These are phyloP conservation scores for Uncinocarpus reesii DNA, from an alignment of 2,329 filamentous ascomycete species.

Conservation along the genomic window DNA sequence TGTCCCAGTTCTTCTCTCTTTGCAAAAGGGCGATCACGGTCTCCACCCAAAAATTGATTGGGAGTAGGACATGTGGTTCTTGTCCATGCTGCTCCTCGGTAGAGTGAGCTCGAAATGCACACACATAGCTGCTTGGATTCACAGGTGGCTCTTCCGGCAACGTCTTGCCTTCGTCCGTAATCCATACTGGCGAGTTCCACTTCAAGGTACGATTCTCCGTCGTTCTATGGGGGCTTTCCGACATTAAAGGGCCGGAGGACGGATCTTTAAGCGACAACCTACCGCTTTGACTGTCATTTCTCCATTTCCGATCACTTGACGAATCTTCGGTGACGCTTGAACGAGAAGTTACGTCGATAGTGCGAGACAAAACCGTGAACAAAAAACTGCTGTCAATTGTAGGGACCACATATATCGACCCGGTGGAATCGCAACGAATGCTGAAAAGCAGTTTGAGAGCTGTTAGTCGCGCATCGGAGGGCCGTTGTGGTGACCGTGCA, in stretches of 20 bases:
- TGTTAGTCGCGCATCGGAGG: conserved; percentile 59
- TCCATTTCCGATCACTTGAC: conserved; percentile 28
- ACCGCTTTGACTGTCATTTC: conserved; percentile 27
- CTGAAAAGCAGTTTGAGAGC: conserved; percentile 72
- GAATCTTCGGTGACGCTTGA: conserved; percentile 36
- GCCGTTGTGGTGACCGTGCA: conserved; percentile 49
- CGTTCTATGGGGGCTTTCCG: conserved; percentile 27
- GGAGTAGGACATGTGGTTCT: conserved; percentile 40
- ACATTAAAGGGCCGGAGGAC: conserved; percentile 23
- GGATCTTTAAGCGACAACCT: conserved; percentile 28
- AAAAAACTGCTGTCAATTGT: conserved; percentile 63
- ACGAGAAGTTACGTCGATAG: conserved; percentile 42
- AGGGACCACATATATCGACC: conserved; percentile 61
- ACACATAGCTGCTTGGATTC: conserved; percentile 42
- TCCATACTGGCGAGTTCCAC: conserved; percentile 44
- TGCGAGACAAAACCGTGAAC: conserved; percentile 60
- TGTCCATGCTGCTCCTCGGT: conserved; percentile 25
- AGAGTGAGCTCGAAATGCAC: conserved; percentile 35
- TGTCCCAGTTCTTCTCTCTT: conserved; percentile 72
- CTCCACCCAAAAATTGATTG: conserved; percentile 62
- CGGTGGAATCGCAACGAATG: conserved; percentile 69
- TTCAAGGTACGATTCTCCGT: conserved; percentile 28
- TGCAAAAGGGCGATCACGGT: conserved; percentile 63
- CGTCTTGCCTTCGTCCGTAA: conserved; percentile 44
- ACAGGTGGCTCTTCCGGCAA: conserved; percentile 45